Base-by-base conservation (phyloP, 305 asterid species). In the Andrographis paniculata region DNA sequence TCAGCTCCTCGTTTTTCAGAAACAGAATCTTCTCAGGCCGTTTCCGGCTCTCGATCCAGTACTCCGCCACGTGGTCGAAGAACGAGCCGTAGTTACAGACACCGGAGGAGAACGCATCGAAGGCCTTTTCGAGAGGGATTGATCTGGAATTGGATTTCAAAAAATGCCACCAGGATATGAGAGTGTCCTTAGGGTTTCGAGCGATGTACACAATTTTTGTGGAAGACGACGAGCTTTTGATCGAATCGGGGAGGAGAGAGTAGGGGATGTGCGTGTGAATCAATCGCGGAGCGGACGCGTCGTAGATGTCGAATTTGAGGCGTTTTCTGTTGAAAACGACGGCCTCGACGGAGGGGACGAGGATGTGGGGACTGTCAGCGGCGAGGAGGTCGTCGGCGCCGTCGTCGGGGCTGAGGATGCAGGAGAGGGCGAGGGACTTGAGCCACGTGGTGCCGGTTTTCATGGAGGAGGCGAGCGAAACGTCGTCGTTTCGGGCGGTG, bases 381-480 rank as follows among this genome's bases (percentile, higher is more conserved):
- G 56, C 12, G 49, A 77, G 35, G 31, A 65, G 28, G 9, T 73
- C 77, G 38, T 9, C 38, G 8, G 30, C n/a, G n/a, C n/a, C 6
- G 39, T 41, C 0, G 2, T 33, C n/a, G 33, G 12, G 20, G 16
- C 20, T 14, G 38, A 9, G 4, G 9, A 27, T 27, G 60, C 58
- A 74, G 70, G 67, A 69, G 1, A 72, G 59, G 44, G 68, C 61
- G 3, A 79, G 77, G 11, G 88, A 38, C 67, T 58, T 75, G 68
- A 79, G 84, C 82, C 84, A 79, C 6, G 81, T 73, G 9, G 82
- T 76, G 63, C 88, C 88, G 18, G 88, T 75, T 58, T 79, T 75
- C 14, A 69, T 69, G 50, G 67, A 45, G 30, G 84, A 75, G 14
- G 81, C 78, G 19, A 79, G 60, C 52, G 76, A 17, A 15, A 79